phyloP scores from a whole-genome alignment of 2,329 filamentous ascomycete genomes.

The Alternaria novae-zelandiae region DNA sequence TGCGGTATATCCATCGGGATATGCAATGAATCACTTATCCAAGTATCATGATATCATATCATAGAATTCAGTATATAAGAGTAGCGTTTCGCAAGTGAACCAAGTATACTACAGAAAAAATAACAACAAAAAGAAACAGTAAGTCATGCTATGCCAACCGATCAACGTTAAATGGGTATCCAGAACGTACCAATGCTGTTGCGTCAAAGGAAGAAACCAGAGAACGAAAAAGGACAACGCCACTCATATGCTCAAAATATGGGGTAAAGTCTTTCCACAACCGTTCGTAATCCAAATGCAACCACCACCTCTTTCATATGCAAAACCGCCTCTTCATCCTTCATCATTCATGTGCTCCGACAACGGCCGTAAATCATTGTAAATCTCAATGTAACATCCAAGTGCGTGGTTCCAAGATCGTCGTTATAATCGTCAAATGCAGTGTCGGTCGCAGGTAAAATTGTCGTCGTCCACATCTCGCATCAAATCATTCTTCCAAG shows the following conservation, averaged over 20 bases:
- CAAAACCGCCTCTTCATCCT: neutral
- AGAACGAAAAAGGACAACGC: neutral
- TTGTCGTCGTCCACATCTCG: neutral
- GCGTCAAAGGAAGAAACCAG: neutral
- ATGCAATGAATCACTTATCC: neutral
- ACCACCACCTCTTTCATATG: neutral
- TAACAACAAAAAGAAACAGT: neutral
- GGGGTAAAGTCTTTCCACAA: neutral
- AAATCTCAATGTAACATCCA: neutral
- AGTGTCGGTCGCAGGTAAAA: neutral
- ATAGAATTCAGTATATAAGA: neutral
- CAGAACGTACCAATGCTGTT: slow-evolving; percentile 3
- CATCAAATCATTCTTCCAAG: slow-evolving; percentile 7
- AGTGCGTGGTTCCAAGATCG: neutral
- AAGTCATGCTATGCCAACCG: neutral
- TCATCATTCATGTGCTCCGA: neutral
- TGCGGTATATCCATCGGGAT: neutral
- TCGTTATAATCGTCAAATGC: neutral
- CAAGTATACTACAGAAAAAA: neutral
- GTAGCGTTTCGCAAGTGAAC: neutral
- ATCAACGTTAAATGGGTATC: slow-evolving; percentile 4
- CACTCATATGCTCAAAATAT: neutral
- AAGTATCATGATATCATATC: neutral
- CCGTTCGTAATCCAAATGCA: neutral
- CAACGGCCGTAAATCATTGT: neutral